These are phyloP conservation scores for Durotheca rogersii DNA, from an alignment of 495 filamentous ascomycete genomes.

Conservation along the genomic window DNA sequence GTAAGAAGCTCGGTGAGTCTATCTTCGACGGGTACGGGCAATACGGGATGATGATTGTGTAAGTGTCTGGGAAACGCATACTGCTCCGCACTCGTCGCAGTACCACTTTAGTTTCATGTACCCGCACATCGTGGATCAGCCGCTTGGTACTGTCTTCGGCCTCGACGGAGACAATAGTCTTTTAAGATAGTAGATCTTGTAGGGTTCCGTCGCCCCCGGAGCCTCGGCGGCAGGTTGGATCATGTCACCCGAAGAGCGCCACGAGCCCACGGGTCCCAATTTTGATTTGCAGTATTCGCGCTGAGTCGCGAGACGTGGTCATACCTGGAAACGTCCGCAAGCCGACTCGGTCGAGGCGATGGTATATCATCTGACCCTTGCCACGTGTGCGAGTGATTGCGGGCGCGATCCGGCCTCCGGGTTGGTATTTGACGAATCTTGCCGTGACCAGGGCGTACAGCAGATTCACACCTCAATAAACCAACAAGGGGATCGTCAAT, in stretches of 20 bases:
- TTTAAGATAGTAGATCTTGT: slow-evolving; percentile 16
- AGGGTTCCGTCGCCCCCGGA: slow-evolving; percentile 21
- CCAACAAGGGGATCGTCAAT: slow-evolving; percentile 21
- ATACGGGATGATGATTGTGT: slow-evolving; percentile 3
- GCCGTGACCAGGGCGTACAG: slow-evolving; percentile 18
- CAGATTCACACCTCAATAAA: slow-evolving; percentile 11
- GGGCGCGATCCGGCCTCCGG: slow-evolving; percentile 15
- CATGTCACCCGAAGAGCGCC: slow-evolving; percentile 31
- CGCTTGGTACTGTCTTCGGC: slow-evolving; percentile 11
- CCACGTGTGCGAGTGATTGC: slow-evolving; percentile 28
- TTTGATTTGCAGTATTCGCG: slow-evolving; percentile 20
- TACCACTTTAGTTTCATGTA: slow-evolving; percentile 38
- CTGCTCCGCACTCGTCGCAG: slow-evolving; percentile 38
- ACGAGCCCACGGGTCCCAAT: slow-evolving; percentile 14
- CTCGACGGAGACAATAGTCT: not conserved
- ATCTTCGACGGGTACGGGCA: not conserved
- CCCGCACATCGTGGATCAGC: slow-evolving; percentile 26
- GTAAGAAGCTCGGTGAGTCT: slow-evolving; percentile 2
- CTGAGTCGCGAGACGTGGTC: slow-evolving; percentile 29
- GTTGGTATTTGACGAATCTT: slow-evolving; percentile 29
- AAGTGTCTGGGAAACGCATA: slow-evolving; percentile 16
- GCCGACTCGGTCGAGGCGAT: slow-evolving; percentile 11
- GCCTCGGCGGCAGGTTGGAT: slow-evolving; percentile 16
- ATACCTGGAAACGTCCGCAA: slow-evolving; percentile 15
- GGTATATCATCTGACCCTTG: slow-evolving; percentile 25